Evolutionary conservation across 306 rosid species (phyloP).

Genomic region (Lupinus albus): DNA sequence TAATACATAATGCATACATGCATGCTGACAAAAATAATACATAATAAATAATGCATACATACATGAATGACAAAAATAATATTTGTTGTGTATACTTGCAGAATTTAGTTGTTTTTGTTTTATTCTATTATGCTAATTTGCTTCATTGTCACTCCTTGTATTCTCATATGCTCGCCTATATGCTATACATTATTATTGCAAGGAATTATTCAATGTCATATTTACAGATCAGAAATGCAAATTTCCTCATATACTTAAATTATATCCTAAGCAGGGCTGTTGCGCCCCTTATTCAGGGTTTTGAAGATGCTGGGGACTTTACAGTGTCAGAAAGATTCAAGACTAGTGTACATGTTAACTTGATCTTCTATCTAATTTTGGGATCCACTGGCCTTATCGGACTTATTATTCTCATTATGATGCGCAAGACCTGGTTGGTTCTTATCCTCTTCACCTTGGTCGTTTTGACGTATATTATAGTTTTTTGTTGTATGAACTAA

Average conservation of each 20-base stretch:
- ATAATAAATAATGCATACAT: background rate
- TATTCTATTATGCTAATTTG: conserved; percentile 19
- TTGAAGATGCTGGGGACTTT: conserved; percentile 99
- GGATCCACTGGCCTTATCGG: conserved; percentile 83
- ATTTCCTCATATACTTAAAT: conserved; percentile 53
- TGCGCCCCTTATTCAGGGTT: conserved; percentile 99
- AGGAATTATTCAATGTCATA: conserved; percentile 29
- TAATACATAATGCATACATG: background rate
- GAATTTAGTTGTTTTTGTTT: conserved; percentile 27
- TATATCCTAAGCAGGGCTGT: conserved; percentile 83
- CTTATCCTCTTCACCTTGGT: conserved; percentile 34
- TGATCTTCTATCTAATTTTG: conserved; percentile 77
- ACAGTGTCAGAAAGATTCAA: conserved; percentile 82
- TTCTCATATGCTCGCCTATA: conserved; percentile 13
- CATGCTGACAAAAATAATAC: background rate
- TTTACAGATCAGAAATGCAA: conserved; percentile 31
- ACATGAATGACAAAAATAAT: background rate
- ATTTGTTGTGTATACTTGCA: conserved; percentile 9
- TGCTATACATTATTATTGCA: conserved; percentile 13
- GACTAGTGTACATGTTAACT: conserved; percentile 89
- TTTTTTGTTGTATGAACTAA: conserved; percentile 26
- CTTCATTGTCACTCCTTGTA: conserved; percentile 19
- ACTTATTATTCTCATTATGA: conserved; percentile 67
- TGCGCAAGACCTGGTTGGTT: conserved; percentile 69
- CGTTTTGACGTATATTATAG: conserved; percentile 31